phyloP scores from a whole-genome alignment of 352 stramenopile genomes.

The Globisporangium spiculum region DNA sequence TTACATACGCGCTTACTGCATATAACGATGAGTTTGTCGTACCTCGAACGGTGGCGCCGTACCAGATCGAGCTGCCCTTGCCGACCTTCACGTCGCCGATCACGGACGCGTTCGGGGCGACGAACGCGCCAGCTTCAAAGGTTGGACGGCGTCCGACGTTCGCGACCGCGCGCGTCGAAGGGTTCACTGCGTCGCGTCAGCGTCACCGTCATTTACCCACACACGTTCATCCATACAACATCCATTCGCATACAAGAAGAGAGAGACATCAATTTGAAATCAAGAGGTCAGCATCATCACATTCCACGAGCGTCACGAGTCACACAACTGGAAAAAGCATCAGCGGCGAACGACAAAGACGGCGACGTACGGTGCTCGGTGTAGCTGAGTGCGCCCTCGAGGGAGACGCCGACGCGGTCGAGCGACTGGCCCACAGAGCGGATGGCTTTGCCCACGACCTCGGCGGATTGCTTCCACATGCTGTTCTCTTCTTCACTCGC shows the following conservation, averaged over 20 bases:
- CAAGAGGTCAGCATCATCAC: conserved; percentile 1
- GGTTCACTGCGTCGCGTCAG: conserved; percentile 54
- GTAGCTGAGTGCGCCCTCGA: conserved; percentile 80
- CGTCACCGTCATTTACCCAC: background rate
- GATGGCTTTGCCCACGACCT: conserved; percentile 80
- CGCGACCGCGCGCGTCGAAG: conserved; percentile 73
- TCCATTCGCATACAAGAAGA: background rate
- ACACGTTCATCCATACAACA: background rate
- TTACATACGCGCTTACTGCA: background rate
- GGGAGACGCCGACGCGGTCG: conserved; percentile 79
- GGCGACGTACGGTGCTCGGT: conserved; percentile 81
- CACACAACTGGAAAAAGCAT: background rate
- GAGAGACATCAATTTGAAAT: background rate
- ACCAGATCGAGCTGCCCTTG: conserved; percentile 91
- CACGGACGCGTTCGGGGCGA: conserved; percentile 90
- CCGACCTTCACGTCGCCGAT: conserved; percentile 93
- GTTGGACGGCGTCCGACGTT: conserved; percentile 64
- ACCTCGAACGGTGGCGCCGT: conserved; percentile 88
- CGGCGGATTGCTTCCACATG: conserved; percentile 66
- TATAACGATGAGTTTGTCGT: conserved; percentile 6
- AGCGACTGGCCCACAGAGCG: conserved; percentile 82
- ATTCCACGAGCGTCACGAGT: background rate
- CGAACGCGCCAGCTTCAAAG: conserved; percentile 67
- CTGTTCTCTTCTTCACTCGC: conserved; percentile 26
- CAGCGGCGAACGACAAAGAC: background rate